phyloP scores from a whole-genome alignment of 2,329 filamentous ascomycete genomes.

The Neofusicoccum parvum region DNA sequence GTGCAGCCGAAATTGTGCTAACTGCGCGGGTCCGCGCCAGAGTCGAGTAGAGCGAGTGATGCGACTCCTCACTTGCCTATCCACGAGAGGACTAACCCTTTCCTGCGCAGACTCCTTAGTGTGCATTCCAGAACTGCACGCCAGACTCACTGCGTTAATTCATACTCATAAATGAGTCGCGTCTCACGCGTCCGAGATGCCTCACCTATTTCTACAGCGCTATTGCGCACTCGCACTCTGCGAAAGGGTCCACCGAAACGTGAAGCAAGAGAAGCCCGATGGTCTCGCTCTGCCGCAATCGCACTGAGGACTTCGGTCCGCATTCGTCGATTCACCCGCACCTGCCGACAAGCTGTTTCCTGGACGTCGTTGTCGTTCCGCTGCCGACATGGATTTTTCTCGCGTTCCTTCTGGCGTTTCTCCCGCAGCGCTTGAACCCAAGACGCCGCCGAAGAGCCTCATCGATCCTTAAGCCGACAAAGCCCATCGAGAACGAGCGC shows the following conservation, averaged over 20 bases:
- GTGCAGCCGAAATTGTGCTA: not conserved
- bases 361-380: constrained; percentile 39
- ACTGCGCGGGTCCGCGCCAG: not conserved
- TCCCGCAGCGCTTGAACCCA: constrained; percentile 21
- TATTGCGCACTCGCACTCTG: not conserved
- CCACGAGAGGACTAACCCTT: not conserved
- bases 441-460: not conserved
- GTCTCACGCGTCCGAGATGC: not conserved
- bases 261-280: not conserved
- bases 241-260: not conserved
- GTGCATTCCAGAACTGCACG: not conserved
- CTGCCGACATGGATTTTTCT: constrained; percentile 38
- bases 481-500: constrained; percentile 17
- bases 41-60: not conserved
- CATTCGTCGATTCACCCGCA: constrained; percentile 34
- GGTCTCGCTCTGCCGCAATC: constrained; percentile 32
- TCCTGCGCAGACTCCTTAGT: not conserved
- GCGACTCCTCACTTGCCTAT: not conserved
- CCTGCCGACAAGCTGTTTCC: constrained; percentile 41
- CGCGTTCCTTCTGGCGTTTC: constrained; percentile 29
- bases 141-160: not conserved
- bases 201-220: not conserved
- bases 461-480: constrained; percentile 7
- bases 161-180: not conserved
- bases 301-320: constrained; percentile 38